Conservation (phyloP, 495 filamentous ascomycete genomes). For the Hypoxylon lenormandii region DNA sequence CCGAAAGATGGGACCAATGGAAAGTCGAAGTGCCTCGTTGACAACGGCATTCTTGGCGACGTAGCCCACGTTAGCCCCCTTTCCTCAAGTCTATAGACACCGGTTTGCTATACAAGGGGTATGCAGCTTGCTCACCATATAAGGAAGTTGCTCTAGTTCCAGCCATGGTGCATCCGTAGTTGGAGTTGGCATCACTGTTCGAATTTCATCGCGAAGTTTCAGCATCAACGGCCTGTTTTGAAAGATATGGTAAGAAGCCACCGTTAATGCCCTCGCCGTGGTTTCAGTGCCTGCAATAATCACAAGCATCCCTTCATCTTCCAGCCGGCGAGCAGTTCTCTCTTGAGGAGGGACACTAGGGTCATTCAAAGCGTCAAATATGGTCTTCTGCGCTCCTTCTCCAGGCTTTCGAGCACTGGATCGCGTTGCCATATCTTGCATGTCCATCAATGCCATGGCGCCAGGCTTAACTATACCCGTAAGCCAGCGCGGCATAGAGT, state of each 20-base stretch:
- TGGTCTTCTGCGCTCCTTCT: constrained; percentile 33
- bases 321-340: constrained; percentile 48
- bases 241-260: constrained; percentile 57
- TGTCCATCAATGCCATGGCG: not conserved
- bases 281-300: constrained; percentile 60
- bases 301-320: constrained; percentile 57
- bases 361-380: constrained; percentile 55
- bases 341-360: constrained; percentile 56
- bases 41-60: constrained; percentile 55
- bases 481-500: not conserved
- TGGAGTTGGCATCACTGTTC: constrained; percentile 42
- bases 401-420: not conserved
- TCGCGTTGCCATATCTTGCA: not conserved
- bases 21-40: constrained; percentile 61
- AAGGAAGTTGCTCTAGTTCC: constrained; percentile 64
- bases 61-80: not conserved
- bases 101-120: not conserved
- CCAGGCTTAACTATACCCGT: not conserved
- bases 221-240: constrained; percentile 25
- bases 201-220: constrained; percentile 48
- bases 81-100: not conserved
- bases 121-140: constrained; percentile 56
- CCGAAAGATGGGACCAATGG: constrained; percentile 44
- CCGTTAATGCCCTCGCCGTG: constrained; percentile 49
- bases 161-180: constrained; percentile 48